phyloP scores from a whole-genome alignment of 805 yeast genomes.

The Candida ipomoeae region DNA sequence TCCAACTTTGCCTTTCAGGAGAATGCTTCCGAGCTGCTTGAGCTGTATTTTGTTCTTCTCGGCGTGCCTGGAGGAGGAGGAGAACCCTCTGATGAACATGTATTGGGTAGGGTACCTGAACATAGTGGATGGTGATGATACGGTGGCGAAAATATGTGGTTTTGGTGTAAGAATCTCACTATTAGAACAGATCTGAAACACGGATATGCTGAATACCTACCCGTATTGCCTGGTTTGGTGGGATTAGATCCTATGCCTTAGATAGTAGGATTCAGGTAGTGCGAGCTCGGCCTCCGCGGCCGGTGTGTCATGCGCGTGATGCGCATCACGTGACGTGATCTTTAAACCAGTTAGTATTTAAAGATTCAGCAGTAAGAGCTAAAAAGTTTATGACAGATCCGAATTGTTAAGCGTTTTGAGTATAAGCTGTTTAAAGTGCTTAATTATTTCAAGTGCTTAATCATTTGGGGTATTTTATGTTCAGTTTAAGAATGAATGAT shows the following conservation, averaged over 20 bases:
- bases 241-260: no score
- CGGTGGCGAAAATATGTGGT: not conserved
- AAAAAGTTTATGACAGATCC: no score
- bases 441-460: no score
- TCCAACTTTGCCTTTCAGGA: conserved; percentile 31
- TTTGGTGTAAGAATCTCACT: not conserved
- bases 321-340: not conserved
- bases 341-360: not conserved
- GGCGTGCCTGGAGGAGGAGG: not conserved
- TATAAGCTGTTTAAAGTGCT: no score
- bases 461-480: no score
- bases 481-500: no score
- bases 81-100: not conserved
- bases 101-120: not conserved
- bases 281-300: conserved; percentile 1
- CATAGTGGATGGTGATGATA: not conserved
- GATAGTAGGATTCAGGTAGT: not conserved
- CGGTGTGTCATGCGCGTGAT: not conserved
- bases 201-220: no score
- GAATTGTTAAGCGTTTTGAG: no score
- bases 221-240: no score
- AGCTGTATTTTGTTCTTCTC: conserved; percentile 22
- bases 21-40: conserved; percentile 28
- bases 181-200: no score
- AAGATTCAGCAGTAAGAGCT: no score